These are phyloP conservation scores for Cochlearia excelsa DNA, from an alignment of 345 rosid genomes.

Conservation along the genomic window DNA sequence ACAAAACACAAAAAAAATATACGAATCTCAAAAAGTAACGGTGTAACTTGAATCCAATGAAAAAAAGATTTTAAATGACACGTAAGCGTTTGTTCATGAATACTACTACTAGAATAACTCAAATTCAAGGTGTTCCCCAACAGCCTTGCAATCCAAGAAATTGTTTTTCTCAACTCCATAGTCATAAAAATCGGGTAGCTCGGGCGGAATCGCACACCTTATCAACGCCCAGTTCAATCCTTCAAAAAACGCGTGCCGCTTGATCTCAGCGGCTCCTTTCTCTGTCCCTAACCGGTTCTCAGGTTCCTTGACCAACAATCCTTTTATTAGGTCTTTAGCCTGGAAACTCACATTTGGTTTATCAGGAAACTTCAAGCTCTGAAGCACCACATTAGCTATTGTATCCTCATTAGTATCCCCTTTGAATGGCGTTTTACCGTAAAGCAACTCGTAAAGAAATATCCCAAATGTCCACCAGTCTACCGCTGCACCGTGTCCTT, in stretches of 20 bases:
- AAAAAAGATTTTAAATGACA: too few species aligned
- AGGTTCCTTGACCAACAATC: conserved; percentile 82
- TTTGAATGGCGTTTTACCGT: conserved; percentile 85
- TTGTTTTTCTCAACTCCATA: conserved; percentile 46
- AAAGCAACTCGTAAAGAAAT: conserved; percentile 76
- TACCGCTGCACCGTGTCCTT: conserved; percentile 98
- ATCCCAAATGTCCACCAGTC: conserved; percentile 99
- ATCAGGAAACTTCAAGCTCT: conserved; percentile 76
- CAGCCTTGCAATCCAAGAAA: conserved; percentile 66
- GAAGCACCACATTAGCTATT: conserved; percentile 69
- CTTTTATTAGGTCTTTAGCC: conserved; percentile 79
- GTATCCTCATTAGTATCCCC: conserved; percentile 87
- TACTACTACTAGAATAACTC: conserved; percentile 60
- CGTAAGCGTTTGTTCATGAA: too few species aligned
- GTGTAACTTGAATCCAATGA: too few species aligned
- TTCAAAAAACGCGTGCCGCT: conserved; percentile 82
- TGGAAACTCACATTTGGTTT: conserved; percentile 74
- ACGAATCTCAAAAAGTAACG: too few species aligned
- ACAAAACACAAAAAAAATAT: too few species aligned
- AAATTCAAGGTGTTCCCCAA: conserved; percentile 85
- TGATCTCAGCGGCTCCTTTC: conserved; percentile 93
- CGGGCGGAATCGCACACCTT: conserved; percentile 84
- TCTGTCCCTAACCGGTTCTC: conserved; percentile 72
- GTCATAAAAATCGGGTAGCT: conserved; percentile 63
- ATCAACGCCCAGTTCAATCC: conserved; percentile 96